Evolutionary conservation across 192 early-diverging fungal species (phyloP), one percentile per base, ranked within the genome.

Genomic region (Chytriomyces confervae): DNA sequence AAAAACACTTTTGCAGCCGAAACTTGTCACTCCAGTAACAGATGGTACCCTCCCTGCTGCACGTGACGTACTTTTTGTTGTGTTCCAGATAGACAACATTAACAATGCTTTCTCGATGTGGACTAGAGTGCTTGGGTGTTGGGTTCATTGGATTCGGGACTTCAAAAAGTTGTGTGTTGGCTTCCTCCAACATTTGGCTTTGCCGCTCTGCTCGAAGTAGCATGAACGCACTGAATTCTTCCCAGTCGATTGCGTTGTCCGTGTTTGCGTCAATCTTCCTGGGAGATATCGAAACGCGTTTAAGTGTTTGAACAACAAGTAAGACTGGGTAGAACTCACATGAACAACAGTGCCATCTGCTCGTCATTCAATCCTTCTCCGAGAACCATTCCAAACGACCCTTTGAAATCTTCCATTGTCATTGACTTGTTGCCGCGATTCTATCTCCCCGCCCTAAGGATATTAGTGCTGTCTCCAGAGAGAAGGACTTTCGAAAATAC

Each of bases 201-300:
- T 86, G 82, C 45, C 82, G 79, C 61, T 90, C 84, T 11, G 82
- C 86, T 23, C 85, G 77, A 18, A 86, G 61, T 20, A 90, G 79
- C 83, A 90, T 86, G 68, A 84, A 90, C 9, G 87, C 84, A 68
- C 82, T 81, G 77, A 90, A 90, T 74, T 87, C 89, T 68, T 90
- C 86, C 89, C 89, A 90, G 69, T 87, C 82, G 18, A 90, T 76
- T 5, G 75, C 66, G 29, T 86, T 84, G 76, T 89, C 87, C 64
- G 83, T 86, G 77, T 89, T 88, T 1, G 85, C 78, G 77, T 89
- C 89, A 47, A 90, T 86, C 53, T 89, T 83, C 53, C 53, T 57
- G 13, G 51, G 13, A 20, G 13, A 57, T 57, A 57, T 13, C 13
- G 20, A 57, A 5, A 57, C 53, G 13, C 53, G 53, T 20, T 20